Conservation (phyloP, 495 filamentous ascomycete genomes). For the Podospora appendiculata region DNA sequence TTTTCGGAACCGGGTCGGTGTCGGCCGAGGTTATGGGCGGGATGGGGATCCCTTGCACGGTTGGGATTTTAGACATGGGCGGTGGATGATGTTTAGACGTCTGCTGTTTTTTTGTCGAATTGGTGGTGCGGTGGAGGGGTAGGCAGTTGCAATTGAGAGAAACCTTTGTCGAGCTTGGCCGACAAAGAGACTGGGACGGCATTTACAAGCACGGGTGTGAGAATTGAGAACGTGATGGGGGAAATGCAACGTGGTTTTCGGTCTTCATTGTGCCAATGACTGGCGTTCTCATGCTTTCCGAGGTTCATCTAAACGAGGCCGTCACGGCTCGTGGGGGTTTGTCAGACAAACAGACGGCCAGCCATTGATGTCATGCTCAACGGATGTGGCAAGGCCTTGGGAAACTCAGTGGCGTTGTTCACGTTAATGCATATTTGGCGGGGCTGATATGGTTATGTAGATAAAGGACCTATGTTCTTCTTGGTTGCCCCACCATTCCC, state of each 20-base stretch:
- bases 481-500: too few species aligned
- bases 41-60: constrained; percentile 30
- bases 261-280: neutral
- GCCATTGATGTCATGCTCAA: constrained; percentile 8
- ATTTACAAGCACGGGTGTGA: too few species aligned
- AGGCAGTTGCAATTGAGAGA: neutral
- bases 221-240: neutral
- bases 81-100: neutral
- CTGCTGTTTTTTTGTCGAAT: neutral
- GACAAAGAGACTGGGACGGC: too few species aligned
- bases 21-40: constrained; percentile 7
- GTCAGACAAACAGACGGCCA: neutral
- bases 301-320: too few species aligned
- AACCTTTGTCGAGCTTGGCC: too few species aligned
- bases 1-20: neutral
- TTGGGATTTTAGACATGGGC: constrained; percentile 15
- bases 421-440: constrained; percentile 2
- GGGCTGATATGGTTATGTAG: neutral
- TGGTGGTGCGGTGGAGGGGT: neutral
- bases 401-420: neutral
- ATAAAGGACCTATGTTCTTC: too few species aligned
- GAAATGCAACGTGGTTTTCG: neutral
- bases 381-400: neutral
- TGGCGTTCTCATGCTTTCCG: too few species aligned
- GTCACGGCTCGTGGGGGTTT: too few species aligned